These are phyloP conservation scores for Rubia yunnanensis DNA, from an alignment of 257 asterid genomes.

Conservation along the genomic window DNA sequence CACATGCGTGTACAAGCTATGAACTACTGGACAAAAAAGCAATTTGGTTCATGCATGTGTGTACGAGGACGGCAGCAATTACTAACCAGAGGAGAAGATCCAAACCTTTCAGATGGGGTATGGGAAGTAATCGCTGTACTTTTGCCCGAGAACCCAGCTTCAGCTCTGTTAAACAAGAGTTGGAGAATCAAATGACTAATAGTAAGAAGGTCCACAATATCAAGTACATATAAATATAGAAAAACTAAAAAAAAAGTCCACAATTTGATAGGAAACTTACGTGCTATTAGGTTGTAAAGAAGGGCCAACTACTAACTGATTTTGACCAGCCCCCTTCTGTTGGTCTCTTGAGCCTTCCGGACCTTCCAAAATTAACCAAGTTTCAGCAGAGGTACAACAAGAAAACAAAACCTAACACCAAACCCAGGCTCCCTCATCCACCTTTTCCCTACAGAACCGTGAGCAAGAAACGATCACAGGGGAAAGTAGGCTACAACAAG, in stretches of 20 bases:
- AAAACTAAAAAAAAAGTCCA: not conserved
- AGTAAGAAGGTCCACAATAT: not conserved
- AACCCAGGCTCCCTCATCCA: not conserved
- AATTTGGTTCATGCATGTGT: not conserved
- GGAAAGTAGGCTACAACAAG: too few relatives aligned
- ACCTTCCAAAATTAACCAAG: conserved; percentile 40
- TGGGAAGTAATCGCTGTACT: conserved; percentile 43
- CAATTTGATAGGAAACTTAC: conserved; percentile 33
- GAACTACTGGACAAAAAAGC: not conserved
- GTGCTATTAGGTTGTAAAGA: conserved; percentile 37
- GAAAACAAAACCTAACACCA: not conserved
- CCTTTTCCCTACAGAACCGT: not conserved
- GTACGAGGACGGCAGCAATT: not conserved
- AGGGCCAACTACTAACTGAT: conserved; percentile 56
- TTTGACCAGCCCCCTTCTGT: conserved; percentile 36
- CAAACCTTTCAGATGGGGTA: conserved; percentile 68
- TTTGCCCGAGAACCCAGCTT: conserved; percentile 49
- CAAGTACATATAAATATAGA: not conserved
- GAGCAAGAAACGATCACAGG: not conserved
- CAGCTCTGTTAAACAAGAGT: conserved; percentile 39
- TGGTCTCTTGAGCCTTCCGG: conserved; percentile 52
- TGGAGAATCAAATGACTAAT: conserved; percentile 1
- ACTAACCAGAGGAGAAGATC: conserved; percentile 13
- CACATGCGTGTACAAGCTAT: not conserved
- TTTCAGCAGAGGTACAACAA: conserved; percentile 12